Evolutionary conservation across 2,329 filamentous ascomycete species (phyloP).

Genomic region (Cladosporium sp.): DNA sequence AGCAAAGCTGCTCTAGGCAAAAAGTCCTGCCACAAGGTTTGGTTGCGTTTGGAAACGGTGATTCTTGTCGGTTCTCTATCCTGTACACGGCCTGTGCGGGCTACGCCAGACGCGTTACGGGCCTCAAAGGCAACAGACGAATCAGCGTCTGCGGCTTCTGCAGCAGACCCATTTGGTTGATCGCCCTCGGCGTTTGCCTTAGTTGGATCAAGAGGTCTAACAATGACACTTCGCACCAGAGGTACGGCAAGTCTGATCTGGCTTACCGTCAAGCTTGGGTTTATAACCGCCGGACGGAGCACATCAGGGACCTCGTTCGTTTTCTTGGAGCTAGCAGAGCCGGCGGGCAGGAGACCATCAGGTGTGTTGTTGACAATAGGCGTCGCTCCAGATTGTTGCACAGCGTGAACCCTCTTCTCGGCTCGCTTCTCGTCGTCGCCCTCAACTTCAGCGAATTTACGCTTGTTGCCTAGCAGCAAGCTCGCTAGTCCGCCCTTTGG

Average conservation of each 20-base stretch:
- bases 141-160: slow-evolving; percentile 54
- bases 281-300: slow-evolving; percentile 80
- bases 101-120: slow-evolving; percentile 66
- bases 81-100: slow-evolving; percentile 55
- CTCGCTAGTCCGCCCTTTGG: slow-evolving; percentile 83
- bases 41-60: slow-evolving; percentile 73
- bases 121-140: slow-evolving; percentile 73
- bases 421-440: slow-evolving; percentile 66
- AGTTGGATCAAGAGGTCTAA: slow-evolving; percentile 72
- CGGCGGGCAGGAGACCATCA: slow-evolving; percentile 73
- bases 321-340: slow-evolving; percentile 50
- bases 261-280: slow-evolving; percentile 72
- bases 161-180: slow-evolving; percentile 37
- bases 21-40: slow-evolving; percentile 88
- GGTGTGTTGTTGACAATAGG: slow-evolving; percentile 71
- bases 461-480: slow-evolving; percentile 87
- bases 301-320: slow-evolving; percentile 63
- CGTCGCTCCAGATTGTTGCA: slow-evolving; percentile 59
- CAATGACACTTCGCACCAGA: slow-evolving; percentile 74
- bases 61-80: slow-evolving; percentile 79
- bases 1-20: slow-evolving; percentile 82
- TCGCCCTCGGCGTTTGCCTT: slow-evolving; percentile 39
- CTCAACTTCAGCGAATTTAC: slow-evolving; percentile 70
- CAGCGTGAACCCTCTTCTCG: slow-evolving; percentile 55
- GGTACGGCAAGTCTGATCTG: slow-evolving; percentile 85